Percentiles rank a stretch among this genome's conserved stretches.
Evolutionary conservation across 1,284 basidiomycete genomes (phyloP).

Genomic region (Tilletia caries): DNA sequence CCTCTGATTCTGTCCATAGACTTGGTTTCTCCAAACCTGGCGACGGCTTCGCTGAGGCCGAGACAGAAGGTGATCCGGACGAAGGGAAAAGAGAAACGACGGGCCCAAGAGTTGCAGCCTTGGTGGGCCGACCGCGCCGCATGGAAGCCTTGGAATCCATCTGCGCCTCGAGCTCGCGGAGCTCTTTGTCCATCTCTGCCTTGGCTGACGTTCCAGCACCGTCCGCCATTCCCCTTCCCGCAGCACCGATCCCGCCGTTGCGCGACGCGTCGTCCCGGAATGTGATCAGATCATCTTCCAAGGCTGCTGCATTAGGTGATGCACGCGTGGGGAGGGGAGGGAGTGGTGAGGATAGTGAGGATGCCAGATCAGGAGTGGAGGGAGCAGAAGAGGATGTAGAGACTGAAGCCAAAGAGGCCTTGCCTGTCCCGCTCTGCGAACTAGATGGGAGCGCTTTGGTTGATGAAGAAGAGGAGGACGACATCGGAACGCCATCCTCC

Average conservation of each 20-base stretch:
- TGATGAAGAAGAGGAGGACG: not conserved
- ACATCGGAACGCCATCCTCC: slow-evolving; percentile 17
- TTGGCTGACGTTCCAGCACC: slow-evolving; percentile 26
- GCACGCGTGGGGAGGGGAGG: not conserved
- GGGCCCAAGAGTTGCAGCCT: slow-evolving; percentile 15
- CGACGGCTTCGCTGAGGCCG: no score
- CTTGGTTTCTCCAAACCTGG: no score
- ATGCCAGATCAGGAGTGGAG: not conserved
- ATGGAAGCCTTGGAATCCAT: slow-evolving; percentile 52
- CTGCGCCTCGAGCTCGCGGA: slow-evolving; percentile 30
- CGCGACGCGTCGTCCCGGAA: slow-evolving; percentile 18
- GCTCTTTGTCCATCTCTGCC: slow-evolving; percentile 33
- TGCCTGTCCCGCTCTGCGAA: no score
- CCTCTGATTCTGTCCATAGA: no score
- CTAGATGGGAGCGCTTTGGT: no score
- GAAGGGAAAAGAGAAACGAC: no score
- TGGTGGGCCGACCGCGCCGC: slow-evolving; percentile 53
- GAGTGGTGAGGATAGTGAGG: not conserved
- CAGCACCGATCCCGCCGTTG: not conserved
- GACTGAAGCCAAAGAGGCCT: not conserved
- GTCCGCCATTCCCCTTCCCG: slow-evolving; percentile 22
- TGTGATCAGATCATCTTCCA: slow-evolving; percentile 29
- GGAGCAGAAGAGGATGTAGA: not conserved
- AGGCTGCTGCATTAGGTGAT: not conserved
- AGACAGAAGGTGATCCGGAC: no score